phyloP scores from a whole-genome alignment of 805 yeast genomes.

The Kodamaea restingae region DNA sequence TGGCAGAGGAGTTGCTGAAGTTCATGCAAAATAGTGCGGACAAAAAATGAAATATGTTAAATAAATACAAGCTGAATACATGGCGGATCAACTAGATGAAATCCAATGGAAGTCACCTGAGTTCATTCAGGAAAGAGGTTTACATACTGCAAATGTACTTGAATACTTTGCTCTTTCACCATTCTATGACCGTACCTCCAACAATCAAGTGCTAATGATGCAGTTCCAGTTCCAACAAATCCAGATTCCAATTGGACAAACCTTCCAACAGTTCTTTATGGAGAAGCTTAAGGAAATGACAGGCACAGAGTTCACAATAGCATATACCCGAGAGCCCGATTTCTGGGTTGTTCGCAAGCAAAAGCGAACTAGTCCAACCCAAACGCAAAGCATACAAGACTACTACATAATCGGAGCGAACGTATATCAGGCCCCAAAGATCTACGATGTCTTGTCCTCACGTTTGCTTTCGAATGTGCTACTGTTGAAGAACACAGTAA shows the following conservation, averaged over 20 bases:
- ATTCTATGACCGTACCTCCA: constrained; percentile 88
- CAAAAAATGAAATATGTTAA: too few species aligned
- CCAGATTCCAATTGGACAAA: constrained; percentile 26
- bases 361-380: constrained; percentile 51
- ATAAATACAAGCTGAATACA: not conserved
- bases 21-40: not conserved
- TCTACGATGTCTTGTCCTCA: constrained; percentile 68
- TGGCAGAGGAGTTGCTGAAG: constrained; percentile 31
- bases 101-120: constrained; percentile 97
- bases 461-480: constrained; percentile 47
- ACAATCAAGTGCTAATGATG: constrained; percentile 93
- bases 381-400: constrained; percentile 58
- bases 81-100: constrained; percentile 61
- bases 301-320: constrained; percentile 82
- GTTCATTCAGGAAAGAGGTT: constrained; percentile 88
- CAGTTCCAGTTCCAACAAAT: constrained; percentile 77
- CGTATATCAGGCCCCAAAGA: constrained; percentile 83
- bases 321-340: constrained; percentile 78
- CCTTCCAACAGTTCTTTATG: constrained; percentile 38
- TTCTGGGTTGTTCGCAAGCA: constrained; percentile 91
- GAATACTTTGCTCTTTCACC: constrained; percentile 95
- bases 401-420: constrained; percentile 90
- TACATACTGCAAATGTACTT: constrained; percentile 82
- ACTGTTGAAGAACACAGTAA: constrained; percentile 32
- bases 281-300: constrained; percentile 68